These are phyloP conservation scores for Teunomyces funiuensis DNA, from an alignment of 805 yeast species.

Conservation along the genomic window DNA sequence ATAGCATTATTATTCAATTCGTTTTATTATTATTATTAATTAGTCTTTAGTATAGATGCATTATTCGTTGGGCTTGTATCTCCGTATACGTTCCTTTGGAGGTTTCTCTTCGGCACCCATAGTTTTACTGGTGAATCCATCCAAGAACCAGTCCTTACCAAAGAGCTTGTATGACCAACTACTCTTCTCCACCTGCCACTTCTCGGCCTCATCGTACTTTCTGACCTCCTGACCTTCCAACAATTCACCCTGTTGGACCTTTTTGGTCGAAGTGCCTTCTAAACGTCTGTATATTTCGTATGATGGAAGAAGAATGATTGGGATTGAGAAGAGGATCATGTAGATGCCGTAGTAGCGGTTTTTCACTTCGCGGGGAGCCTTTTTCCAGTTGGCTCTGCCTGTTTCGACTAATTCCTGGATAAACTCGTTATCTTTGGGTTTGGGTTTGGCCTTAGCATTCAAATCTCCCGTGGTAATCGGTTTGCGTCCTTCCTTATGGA, in stretches of 20 bases:
- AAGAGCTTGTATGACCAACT: slow-evolving; percentile 38
- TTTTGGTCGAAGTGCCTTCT: slow-evolving; percentile 42
- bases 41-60: neutral
- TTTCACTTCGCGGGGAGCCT: slow-evolving; percentile 39
- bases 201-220: slow-evolving; percentile 38
- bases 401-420: slow-evolving; percentile 37
- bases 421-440: slow-evolving; percentile 28
- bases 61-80: slow-evolving; percentile 1
- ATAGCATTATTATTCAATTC: neutral
- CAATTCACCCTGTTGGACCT: slow-evolving; percentile 41
- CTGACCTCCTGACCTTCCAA: slow-evolving; percentile 32
- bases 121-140: slow-evolving; percentile 45
- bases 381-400: slow-evolving; percentile 44
- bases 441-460: slow-evolving; percentile 13
- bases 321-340: slow-evolving; percentile 38
- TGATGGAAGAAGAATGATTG: slow-evolving; percentile 33
- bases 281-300: slow-evolving; percentile 36
- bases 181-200: slow-evolving; percentile 38
- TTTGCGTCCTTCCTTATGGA: slow-evolving; percentile 27
- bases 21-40: neutral
- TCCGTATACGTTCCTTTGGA: neutral
- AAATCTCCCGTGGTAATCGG: slow-evolving; percentile 7
- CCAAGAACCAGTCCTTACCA: slow-evolving; percentile 43
- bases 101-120: slow-evolving; percentile 17
- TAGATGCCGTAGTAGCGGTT: slow-evolving; percentile 38